Evolutionary conservation across 2,329 filamentous ascomycete genomes (phyloP), one percentile per base, ranked within the genome.

Genomic region (Fusarium cicatricum): DNA sequence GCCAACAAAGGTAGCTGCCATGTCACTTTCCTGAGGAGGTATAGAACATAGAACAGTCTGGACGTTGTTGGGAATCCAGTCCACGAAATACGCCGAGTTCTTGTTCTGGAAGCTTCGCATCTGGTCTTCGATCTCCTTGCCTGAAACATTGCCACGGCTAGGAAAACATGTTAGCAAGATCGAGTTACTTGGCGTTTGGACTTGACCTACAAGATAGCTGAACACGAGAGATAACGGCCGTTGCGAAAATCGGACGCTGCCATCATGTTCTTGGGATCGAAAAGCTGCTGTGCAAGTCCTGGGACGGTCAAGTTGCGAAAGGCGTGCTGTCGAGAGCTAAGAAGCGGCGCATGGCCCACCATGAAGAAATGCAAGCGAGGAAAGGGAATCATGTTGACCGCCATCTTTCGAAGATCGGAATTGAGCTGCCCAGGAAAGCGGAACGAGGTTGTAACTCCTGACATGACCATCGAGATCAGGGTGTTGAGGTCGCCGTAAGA

Each of bases 211-310:
- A 99, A 99, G 81, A 99, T 97, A 77, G 95, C 93, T 78, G 90
- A 98, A 89, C 95, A 99, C 70, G 95, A 98, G 74, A 99, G 89
- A 86, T 99, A 99, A 75, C 95, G 95, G 78, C 95, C 95, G 80
- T 98, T 99, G 74, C 95, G 92, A 92, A 99, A 99, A 85, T 99
- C 95, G 66, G 93, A 95, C 65, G 95, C 95, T 81, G 95, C 95
- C 95, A 99, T 99, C 92, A 99, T 99, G 89, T 99, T 99, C 92
- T 98, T 98, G 74, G 95, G 93, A 84, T 99, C 95, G 85, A 96
- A 99, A 91, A 99, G 98, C 82, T 99, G 95, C 85, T 99, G 95
- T 72, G 95, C 98, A 78, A 99, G 88, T 84, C 98, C 94, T 54
- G 95, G 94, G 55, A 99, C 95, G 73, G 90, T 93, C 78, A 98